Conservation (phyloP, 345 rosid species). For the Syzygium aqueum region DNA sequence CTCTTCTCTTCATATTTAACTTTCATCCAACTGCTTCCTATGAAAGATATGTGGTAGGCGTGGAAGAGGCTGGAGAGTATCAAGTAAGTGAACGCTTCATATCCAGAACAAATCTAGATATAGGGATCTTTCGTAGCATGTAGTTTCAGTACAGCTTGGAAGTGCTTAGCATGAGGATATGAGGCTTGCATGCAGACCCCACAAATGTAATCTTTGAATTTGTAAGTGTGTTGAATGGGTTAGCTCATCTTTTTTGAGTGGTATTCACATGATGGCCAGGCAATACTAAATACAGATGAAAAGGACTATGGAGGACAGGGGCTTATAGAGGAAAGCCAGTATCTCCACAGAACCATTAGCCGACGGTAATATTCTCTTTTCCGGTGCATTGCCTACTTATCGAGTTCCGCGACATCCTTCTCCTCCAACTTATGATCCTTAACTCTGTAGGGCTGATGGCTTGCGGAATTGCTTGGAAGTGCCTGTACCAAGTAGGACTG, state of each 20-base stretch:
- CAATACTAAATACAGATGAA: slow-evolving; percentile 74
- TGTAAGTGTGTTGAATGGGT: background rate
- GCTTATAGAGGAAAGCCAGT: slow-evolving; percentile 37
- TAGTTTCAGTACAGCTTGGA: background rate
- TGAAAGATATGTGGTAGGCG: slow-evolving; percentile 50
- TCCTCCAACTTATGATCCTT: slow-evolving; percentile 1
- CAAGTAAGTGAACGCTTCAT: slow-evolving; percentile 32
- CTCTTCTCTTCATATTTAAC: slow-evolving; percentile 80
- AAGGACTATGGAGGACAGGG: slow-evolving; percentile 76
- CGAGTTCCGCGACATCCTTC: background rate
- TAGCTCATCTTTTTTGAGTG: background rate
- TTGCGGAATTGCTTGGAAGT: slow-evolving; percentile 65
- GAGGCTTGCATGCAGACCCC: background rate
- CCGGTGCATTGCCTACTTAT: background rate
- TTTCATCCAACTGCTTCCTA: slow-evolving; percentile 75
- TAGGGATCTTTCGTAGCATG: background rate
- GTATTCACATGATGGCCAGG: slow-evolving; percentile 23
- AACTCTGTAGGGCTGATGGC: slow-evolving; percentile 60
- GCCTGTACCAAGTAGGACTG: slow-evolving; percentile 79
- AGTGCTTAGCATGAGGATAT: background rate
- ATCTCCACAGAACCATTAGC: slow-evolving; percentile 60
- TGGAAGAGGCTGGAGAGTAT: slow-evolving; percentile 98
- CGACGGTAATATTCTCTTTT: slow-evolving; percentile 29
- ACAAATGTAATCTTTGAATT: background rate
- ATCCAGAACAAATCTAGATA: background rate